phyloP scores from a whole-genome alignment of 2,329 filamentous ascomycete species.

The Cadophora luteo-olivacea region DNA sequence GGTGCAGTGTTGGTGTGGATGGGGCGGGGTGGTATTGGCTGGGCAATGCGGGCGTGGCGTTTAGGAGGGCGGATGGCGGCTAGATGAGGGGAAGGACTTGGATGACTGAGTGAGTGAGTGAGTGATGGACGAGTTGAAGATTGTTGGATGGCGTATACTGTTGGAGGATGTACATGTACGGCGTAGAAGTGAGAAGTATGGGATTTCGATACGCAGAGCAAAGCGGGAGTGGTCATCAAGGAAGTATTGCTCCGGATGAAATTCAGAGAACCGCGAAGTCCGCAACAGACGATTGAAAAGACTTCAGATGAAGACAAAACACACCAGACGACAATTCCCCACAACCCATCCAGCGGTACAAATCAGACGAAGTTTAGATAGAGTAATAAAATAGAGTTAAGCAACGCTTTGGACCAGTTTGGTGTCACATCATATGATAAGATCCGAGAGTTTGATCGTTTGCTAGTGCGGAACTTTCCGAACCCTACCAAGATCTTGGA shows the following conservation, averaged over 20 bases:
- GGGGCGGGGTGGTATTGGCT: background rate
- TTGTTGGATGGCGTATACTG: background rate
- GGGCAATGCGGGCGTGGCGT: slow-evolving; percentile 1
- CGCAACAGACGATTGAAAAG: background rate
- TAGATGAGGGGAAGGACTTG: background rate
- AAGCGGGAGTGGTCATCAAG: background rate
- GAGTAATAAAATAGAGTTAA: background rate
- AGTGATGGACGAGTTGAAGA: background rate
- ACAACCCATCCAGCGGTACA: background rate
- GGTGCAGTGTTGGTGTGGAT: background rate
- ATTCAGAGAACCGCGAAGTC: background rate
- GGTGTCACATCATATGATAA: background rate
- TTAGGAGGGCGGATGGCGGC: background rate
- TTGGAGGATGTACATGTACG: background rate
- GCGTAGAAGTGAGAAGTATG: background rate
- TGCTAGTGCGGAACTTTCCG: background rate
- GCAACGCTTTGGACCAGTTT: background rate
- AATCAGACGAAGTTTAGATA: background rate
- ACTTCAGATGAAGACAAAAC: background rate
- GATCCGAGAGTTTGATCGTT: background rate
- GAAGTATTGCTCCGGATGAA: background rate
- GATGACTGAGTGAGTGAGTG: background rate
- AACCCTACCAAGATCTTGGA: background rate
- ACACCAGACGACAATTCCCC: background rate
- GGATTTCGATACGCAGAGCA: background rate